Percentiles rank a stretch among this genome's conserved stretches.
Conservation (phyloP, 176 grass and related monocot genomes). For the Eremochloa ophiuroides region DNA sequence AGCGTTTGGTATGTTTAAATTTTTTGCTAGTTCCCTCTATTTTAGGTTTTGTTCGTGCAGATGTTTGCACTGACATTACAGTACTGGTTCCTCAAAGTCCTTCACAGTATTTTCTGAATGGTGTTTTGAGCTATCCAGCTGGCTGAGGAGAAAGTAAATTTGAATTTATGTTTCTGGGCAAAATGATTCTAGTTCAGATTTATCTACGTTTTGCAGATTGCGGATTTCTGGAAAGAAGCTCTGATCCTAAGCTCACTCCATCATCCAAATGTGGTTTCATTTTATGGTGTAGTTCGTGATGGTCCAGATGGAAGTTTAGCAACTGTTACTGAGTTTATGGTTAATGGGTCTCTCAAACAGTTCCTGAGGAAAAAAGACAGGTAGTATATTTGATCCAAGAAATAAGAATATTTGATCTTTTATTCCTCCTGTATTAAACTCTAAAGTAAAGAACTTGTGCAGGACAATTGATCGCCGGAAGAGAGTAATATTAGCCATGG, state of each 20-base stretch:
- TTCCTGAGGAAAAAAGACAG: constrained; percentile 94
- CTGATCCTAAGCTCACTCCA: constrained; percentile 83
- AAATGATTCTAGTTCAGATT: constrained; percentile 23
- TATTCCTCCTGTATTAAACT: constrained; percentile 12
- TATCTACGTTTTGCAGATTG: constrained; percentile 61
- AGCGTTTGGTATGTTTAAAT: constrained; percentile 61
- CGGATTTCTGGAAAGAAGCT: constrained; percentile 99
- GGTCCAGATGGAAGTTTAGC: constrained; percentile 87
- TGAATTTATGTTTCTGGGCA: neutral
- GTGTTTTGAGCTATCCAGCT: neutral
- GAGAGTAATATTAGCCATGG: constrained; percentile 96
- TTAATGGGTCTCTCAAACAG: constrained; percentile 99
- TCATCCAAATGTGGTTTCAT: constrained; percentile 98
- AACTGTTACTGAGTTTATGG: constrained; percentile 95
- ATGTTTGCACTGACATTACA: neutral
- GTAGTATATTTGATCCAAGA: constrained; percentile 33
- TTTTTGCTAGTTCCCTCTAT: neutral
- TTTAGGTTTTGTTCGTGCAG: neutral
- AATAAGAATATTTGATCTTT: constrained; percentile 8
- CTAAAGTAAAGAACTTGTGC: constrained; percentile 19
- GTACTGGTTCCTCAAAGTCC: neutral
- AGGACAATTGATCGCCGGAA: constrained; percentile 97
- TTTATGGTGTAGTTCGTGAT: constrained; percentile 98
- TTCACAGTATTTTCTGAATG: neutral
- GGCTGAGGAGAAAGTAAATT: neutral